Percentiles rank a stretch among this genome's conserved stretches.
phyloP scores from a whole-genome alignment of 148 eudicot genomes.

The Beta vulgaris region DNA sequence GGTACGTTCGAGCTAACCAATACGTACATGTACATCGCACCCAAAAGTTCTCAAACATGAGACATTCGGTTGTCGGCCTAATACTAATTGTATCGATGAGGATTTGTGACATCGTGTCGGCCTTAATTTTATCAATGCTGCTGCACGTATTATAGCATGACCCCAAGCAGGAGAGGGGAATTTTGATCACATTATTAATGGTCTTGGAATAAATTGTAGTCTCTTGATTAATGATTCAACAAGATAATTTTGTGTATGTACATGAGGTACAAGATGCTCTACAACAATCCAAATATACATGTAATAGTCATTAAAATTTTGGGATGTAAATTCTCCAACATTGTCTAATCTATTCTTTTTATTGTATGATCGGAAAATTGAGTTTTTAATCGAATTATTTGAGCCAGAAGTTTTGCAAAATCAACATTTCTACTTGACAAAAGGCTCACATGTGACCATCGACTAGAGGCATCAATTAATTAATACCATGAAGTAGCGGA shows the following conservation, averaged over 20 bases:
- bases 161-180: not conserved
- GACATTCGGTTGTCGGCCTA: too few species aligned
- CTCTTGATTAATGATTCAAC: not conserved
- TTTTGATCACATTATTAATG: not conserved
- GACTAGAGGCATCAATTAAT: too few species aligned
- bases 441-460: too few species aligned
- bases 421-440: too few species aligned
- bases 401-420: too few species aligned
- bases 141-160: not conserved
- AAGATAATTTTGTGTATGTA: not conserved
- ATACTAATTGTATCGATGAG: too few species aligned
- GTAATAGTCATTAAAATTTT: not conserved
- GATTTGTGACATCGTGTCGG: not conserved
- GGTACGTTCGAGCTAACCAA: not conserved
- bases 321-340: not conserved
- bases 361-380: too few species aligned
- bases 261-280: not conserved
- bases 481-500: too few species aligned
- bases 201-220: not conserved
- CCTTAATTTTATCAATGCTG: not conserved
- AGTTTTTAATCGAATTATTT: too few species aligned
- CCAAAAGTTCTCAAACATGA: too few species aligned
- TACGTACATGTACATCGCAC: not conserved
- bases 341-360: too few species aligned
- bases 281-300: not conserved